phyloP scores from a whole-genome alignment of 805 yeast genomes.

The Monosporozyma siamensis region DNA sequence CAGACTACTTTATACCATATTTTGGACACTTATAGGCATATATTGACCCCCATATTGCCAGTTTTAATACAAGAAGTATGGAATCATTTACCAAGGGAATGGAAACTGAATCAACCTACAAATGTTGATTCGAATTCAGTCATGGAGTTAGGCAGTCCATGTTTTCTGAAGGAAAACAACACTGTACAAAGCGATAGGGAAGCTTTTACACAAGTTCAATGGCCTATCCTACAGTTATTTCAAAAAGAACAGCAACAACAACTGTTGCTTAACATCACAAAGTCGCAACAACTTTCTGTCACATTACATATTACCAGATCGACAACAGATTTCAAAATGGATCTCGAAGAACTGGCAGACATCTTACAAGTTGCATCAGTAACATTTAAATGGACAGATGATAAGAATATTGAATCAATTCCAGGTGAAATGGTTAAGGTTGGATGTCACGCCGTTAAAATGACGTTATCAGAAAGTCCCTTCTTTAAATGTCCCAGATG shows the following conservation, averaged over 20 bases:
- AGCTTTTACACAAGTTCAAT: conserved; percentile 14
- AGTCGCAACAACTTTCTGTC: background rate
- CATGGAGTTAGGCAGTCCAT: background rate
- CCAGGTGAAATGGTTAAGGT: background rate
- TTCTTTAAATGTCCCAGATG: conserved; percentile 81
- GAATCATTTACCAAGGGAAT: conserved; percentile 41
- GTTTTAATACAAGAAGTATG: conserved; percentile 81
- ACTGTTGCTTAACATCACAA: background rate
- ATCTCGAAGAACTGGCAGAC: conserved; percentile 38
- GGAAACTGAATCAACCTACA: conserved; percentile 11
- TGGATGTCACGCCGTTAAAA: conserved; percentile 13
- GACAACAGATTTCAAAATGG: background rate
- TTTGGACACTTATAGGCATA: conserved; percentile 50
- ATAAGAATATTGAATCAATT: background rate
- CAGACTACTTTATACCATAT: conserved; percentile 61
- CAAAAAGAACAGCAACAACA: conserved; percentile 5
- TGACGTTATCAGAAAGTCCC: conserved; percentile 33
- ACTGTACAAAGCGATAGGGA: background rate
- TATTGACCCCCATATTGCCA: conserved; percentile 77
- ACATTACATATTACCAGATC: background rate
- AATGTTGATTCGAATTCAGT: background rate
- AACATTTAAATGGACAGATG: conserved; percentile 7
- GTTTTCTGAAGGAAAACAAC: no score
- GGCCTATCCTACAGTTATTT: conserved; percentile 14
- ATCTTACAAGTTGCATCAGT: conserved; percentile 58